Conservation (phyloP, 2,329 filamentous ascomycete species). For the Aphanoascus verrucosus region DNA sequence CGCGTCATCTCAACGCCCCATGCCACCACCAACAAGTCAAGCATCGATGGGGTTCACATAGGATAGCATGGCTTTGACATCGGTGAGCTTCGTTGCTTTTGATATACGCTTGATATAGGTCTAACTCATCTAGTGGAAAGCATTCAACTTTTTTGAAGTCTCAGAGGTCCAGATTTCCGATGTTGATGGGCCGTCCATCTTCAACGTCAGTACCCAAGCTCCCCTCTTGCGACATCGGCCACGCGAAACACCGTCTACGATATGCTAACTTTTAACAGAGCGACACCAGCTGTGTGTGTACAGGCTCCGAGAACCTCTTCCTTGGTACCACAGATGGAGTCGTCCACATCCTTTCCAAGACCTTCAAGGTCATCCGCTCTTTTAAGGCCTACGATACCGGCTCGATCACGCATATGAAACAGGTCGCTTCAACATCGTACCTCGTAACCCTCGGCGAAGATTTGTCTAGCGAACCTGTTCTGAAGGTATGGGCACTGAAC, state of each 20-base stretch:
- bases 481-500: conserved; percentile 97
- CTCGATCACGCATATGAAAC: conserved; percentile 81
- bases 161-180: conserved; percentile 68
- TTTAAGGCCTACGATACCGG: conserved; percentile 73
- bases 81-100: conserved; percentile 22
- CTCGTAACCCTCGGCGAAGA: conserved; percentile 77
- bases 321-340: conserved; percentile 74
- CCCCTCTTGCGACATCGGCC: not conserved
- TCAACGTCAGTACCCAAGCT: conserved; percentile 52
- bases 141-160: conserved; percentile 98
- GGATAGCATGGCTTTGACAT: conserved; percentile 35
- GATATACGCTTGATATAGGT: not conserved
- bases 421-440: conserved; percentile 75
- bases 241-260: conserved; percentile 1
- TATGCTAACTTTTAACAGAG: conserved; percentile 27
- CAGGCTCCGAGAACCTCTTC: conserved; percentile 81
- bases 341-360: conserved; percentile 75
- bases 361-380: conserved; percentile 74
- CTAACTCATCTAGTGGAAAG: conserved; percentile 68
- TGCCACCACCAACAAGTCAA: not conserved
- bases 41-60: conserved; percentile 24
- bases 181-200: conserved; percentile 66
- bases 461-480: conserved; percentile 68
- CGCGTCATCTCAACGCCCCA: not conserved
- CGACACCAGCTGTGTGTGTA: conserved; percentile 72